Evolutionary conservation across 352 stramenopile species (phyloP).

Genomic region (Pythium utonaiense): DNA sequence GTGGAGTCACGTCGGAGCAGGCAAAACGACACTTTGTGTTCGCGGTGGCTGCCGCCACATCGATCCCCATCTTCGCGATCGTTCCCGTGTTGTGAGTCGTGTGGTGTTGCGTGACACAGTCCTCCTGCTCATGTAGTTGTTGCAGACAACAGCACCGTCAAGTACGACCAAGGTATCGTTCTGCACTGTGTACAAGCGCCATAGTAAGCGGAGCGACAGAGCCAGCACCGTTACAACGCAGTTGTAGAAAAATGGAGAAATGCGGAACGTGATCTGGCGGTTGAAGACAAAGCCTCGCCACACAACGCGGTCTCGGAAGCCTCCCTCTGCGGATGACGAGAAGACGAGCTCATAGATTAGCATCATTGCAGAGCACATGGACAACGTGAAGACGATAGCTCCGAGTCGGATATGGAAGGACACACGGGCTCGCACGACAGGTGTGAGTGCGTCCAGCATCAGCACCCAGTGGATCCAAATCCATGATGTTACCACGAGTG

Average conservation of each 20-base stretch:
- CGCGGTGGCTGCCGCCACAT: neutral
- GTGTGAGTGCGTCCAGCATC: constrained; percentile 6
- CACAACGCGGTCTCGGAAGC: constrained; percentile 3
- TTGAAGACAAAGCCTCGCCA: constrained; percentile 1
- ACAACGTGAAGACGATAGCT: constrained; percentile 4
- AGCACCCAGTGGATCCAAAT: constrained; percentile 14
- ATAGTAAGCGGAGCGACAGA: constrained; percentile 9
- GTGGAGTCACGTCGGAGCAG: neutral
- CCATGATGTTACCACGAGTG: constrained; percentile 1
- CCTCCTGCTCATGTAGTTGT: constrained; percentile 8
- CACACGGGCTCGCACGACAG: neutral
- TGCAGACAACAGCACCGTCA: constrained; percentile 12
- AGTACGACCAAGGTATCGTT: constrained; percentile 13
- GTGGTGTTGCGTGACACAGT: neutral
- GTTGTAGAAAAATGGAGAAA: constrained; percentile 17
- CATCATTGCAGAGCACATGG: neutral
- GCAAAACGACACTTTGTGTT: neutral
- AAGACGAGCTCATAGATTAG: constrained; percentile 3
- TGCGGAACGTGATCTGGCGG: neutral
- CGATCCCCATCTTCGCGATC: neutral
- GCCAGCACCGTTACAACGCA: constrained; percentile 8
- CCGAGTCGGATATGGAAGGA: constrained; percentile 1
- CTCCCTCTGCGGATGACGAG: neutral
- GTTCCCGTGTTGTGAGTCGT: neutral
- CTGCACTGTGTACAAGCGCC: constrained; percentile 3